Percentiles rank a stretch among this genome's conserved stretches.
Conservation (phyloP, 1,284 basidiomycete genomes). For the Leucoagaricus sp. region DNA sequence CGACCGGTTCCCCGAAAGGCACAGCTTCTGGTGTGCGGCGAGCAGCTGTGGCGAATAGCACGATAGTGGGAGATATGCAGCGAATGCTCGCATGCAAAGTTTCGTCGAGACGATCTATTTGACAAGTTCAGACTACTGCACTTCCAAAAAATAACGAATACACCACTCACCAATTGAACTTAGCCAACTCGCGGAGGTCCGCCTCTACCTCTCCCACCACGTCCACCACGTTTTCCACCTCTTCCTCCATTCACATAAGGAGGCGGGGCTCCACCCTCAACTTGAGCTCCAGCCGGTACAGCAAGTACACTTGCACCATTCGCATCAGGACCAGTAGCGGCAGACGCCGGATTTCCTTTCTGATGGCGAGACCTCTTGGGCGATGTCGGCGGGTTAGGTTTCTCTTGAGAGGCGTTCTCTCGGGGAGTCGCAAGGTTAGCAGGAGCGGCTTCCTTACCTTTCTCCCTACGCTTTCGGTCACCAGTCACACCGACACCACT, state of each 20-base stretch:
- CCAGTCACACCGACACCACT: conserved; percentile 26
- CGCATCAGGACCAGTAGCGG: not conserved
- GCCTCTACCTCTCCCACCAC: conserved; percentile 12
- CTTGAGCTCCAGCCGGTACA: not conserved
- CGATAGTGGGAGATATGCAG: too few relatives aligned
- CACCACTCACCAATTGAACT: not conserved
- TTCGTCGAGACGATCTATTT: too few relatives aligned
- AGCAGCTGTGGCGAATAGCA: too few relatives aligned
- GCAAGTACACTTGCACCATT: not conserved
- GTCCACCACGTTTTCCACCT: conserved; percentile 15
- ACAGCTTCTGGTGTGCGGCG: too few relatives aligned
- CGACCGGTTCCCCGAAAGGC: too few relatives aligned
- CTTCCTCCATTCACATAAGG: not conserved
- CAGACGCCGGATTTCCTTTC: not conserved
- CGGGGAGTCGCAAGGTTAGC: not conserved
- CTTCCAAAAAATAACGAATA: too few relatives aligned
- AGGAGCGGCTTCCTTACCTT: conserved; percentile 12
- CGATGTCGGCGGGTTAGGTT: conserved; percentile 10
- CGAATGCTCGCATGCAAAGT: not conserved
- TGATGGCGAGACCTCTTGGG: conserved; percentile 6
- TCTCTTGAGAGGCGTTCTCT: conserved; percentile 3
- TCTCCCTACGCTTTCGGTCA: conserved; percentile 17
- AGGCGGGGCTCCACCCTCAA: not conserved
- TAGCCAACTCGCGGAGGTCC: conserved; percentile 8
- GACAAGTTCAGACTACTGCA: too few relatives aligned